A percentile compares a stretch with the other conserved stretches of the same genome.
These are phyloP conservation scores for Nemania diffusa DNA, from an alignment of 2,329 filamentous ascomycete species.

Conservation along the genomic window DNA sequence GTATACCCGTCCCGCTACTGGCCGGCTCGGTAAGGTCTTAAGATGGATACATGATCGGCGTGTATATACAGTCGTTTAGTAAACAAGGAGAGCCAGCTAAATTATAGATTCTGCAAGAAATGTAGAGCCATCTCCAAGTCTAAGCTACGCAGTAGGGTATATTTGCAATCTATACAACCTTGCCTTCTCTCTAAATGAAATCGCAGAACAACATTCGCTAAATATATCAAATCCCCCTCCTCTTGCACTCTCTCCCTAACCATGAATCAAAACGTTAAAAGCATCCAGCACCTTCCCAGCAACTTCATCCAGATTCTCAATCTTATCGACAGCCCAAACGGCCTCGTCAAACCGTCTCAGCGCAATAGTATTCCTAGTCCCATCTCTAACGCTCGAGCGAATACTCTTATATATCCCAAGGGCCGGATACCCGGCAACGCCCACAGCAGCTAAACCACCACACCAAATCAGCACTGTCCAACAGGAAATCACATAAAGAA, in stretches of 20 bases:
- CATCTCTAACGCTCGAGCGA: slow-evolving; percentile 3
- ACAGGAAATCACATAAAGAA: not conserved
- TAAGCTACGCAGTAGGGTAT: too few relatives aligned
- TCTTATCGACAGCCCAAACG: not conserved
- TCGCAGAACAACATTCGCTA: too few relatives aligned
- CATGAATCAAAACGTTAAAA: not conserved
- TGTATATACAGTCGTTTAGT: too few relatives aligned
- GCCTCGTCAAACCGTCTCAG: slow-evolving; percentile 3
- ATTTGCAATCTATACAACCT: too few relatives aligned
- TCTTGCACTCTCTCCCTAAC: not conserved
- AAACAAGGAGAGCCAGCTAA: too few relatives aligned
- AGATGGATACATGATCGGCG: too few relatives aligned
- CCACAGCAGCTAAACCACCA: not conserved
- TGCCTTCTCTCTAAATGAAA: too few relatives aligned
- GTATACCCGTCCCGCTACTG: too few relatives aligned
- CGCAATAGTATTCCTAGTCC: not conserved
- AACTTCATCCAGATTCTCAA: not conserved
- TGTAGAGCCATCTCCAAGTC: too few relatives aligned
- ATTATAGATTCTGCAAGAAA: too few relatives aligned
- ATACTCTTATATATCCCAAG: not conserved
- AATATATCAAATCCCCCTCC: too few relatives aligned
- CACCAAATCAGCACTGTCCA: not conserved
- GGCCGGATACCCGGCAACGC: not conserved
- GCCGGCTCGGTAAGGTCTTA: too few relatives aligned
- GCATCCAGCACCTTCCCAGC: not conserved